Evolutionary conservation across 2,329 filamentous ascomycete species (phyloP).

Genomic region (Cladosporium velox): DNA sequence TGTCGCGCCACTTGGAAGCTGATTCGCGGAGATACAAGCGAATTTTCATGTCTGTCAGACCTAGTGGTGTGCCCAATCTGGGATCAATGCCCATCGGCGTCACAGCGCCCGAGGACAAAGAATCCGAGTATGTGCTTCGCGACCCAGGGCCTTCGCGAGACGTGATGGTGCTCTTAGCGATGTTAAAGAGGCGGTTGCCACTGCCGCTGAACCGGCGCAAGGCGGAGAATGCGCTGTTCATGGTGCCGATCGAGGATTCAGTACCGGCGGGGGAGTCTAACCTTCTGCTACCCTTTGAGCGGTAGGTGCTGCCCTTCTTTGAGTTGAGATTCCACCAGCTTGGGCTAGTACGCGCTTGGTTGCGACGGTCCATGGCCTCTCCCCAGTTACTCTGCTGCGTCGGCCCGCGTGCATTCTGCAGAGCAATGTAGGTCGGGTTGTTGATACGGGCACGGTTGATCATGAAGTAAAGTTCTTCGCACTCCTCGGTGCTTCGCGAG

Average conservation of each 20-base stretch:
- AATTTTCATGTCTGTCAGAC: constrained; percentile 80
- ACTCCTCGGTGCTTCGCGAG: constrained; percentile 73
- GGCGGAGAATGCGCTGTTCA: constrained; percentile 76
- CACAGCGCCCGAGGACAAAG: constrained; percentile 51
- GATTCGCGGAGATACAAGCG: constrained; percentile 78
- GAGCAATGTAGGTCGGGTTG: constrained; percentile 82
- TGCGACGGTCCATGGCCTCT: constrained; percentile 55
- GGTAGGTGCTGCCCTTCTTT: constrained; percentile 56
- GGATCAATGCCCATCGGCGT: constrained; percentile 37
- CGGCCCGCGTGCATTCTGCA: constrained; percentile 71
- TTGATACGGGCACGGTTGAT: constrained; percentile 89
- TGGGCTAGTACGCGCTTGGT: constrained; percentile 46
- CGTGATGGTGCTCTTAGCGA: constrained; percentile 73
- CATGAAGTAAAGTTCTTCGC: constrained; percentile 76
- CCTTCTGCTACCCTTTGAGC: constrained; percentile 55
- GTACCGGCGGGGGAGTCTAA: constrained; percentile 60
- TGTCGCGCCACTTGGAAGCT: constrained; percentile 83
- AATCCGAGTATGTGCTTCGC: constrained; percentile 61
- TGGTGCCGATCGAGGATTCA: constrained; percentile 72
- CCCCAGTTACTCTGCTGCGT: constrained; percentile 50
- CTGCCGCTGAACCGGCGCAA: constrained; percentile 71
- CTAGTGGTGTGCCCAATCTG: constrained; percentile 51
- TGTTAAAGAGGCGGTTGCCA: constrained; percentile 75
- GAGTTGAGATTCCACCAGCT: constrained; percentile 59
- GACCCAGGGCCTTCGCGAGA: constrained; percentile 57